A percentile compares a stretch with the other conserved stretches of the same genome.
Conservation (phyloP, 2,329 filamentous ascomycete species). For the Bipolaris cookei region DNA sequence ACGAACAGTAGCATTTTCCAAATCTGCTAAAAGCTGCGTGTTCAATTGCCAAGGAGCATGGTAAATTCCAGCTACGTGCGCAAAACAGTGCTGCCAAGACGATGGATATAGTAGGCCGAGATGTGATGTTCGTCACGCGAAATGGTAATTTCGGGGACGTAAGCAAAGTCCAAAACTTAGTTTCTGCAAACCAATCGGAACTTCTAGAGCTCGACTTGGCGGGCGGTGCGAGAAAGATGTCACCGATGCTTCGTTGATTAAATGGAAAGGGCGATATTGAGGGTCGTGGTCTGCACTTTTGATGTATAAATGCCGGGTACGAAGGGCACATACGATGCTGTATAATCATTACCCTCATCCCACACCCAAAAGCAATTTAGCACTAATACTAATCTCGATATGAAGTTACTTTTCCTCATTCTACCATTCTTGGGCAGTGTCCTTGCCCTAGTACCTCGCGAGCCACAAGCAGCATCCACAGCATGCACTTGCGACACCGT, state of each 20-base stretch:
- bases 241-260: background rate
- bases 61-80: background rate
- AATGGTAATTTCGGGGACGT: background rate
- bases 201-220: constrained; percentile 7
- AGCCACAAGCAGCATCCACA: background rate
- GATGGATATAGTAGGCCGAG: background rate
- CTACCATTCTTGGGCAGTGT: constrained; percentile 5
- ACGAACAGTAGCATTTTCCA: background rate
- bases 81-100: background rate
- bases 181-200: background rate
- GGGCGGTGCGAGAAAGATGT: background rate
- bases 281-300: background rate
- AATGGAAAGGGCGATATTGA: background rate
- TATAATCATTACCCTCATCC: background rate
- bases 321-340: background rate
- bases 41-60: background rate
- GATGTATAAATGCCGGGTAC: constrained; percentile 4
- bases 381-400: background rate
- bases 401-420: constrained; percentile 7
- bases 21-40: constrained; percentile 3
- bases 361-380: background rate
- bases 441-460: background rate
- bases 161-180: background rate
- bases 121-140: constrained; percentile 7
- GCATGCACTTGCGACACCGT: constrained; percentile 25